phyloP scores from a whole-genome alignment of 345 rosid genomes.

The Citrus sp. region DNA sequence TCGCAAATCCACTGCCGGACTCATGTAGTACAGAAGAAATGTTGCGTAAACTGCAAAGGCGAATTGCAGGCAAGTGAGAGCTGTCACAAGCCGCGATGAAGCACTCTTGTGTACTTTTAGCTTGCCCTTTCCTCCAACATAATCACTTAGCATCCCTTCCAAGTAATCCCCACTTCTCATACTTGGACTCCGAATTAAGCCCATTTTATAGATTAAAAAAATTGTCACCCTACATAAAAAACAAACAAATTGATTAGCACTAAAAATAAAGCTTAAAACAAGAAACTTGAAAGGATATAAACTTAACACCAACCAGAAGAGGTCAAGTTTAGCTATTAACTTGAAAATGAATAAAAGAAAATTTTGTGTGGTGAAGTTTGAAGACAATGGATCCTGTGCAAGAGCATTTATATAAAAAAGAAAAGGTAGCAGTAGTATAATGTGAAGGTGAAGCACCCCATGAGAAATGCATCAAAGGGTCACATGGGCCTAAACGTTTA shows the following conservation, averaged over 20 bases:
- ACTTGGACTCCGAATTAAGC: slow-evolving; percentile 49
- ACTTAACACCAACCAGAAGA: slow-evolving; percentile 20
- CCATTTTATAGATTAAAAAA: slow-evolving; percentile 40
- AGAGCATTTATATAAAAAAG: slow-evolving; percentile 27
- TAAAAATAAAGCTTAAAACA: background rate
- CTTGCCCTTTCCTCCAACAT: slow-evolving; percentile 50
- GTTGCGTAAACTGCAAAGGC: slow-evolving; percentile 91
- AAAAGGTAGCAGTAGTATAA: slow-evolving; percentile 13
- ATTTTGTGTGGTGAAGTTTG: slow-evolving; percentile 7
- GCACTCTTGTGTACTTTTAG: slow-evolving; percentile 25
- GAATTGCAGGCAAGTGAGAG: slow-evolving; percentile 74
- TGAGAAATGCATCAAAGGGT: slow-evolving; percentile 54
- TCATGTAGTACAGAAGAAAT: slow-evolving; percentile 81
- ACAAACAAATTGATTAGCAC: background rate
- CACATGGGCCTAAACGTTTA: slow-evolving; percentile 86
- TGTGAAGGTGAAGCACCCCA: slow-evolving; percentile 43
- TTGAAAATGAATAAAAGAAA: background rate
- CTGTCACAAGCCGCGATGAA: slow-evolving; percentile 64
- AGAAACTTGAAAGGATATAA: background rate
- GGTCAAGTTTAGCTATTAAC: background rate
- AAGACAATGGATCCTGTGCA: slow-evolving; percentile 34
- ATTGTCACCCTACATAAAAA: slow-evolving; percentile 26
- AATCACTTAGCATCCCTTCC: slow-evolving; percentile 72
- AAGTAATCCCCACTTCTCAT: slow-evolving; percentile 64
- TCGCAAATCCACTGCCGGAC: slow-evolving; percentile 72